These are phyloP conservation scores for Penicillium olsonii DNA, from an alignment of 2,329 filamentous ascomycete species.

Conservation along the genomic window DNA sequence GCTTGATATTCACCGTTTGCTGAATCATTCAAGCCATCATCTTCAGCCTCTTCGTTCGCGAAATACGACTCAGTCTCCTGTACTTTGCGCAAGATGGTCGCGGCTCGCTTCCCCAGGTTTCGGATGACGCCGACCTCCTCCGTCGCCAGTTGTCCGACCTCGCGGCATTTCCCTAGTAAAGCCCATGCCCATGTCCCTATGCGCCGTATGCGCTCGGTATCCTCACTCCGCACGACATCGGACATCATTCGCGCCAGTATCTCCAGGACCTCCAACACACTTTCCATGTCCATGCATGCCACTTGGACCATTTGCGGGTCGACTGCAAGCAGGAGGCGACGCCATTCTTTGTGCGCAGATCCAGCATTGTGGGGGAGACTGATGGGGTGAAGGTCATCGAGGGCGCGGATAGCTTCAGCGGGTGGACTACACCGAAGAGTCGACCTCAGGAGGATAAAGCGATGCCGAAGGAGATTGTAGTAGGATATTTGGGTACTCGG, in stretches of 20 bases:
- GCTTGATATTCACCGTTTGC: not conserved
- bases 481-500: slow-evolving; percentile 65
- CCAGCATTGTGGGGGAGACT: slow-evolving; percentile 57
- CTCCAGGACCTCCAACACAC: slow-evolving; percentile 66
- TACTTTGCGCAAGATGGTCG: slow-evolving; percentile 48
- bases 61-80: slow-evolving; percentile 37
- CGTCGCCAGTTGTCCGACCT: slow-evolving; percentile 72
- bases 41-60: not conserved
- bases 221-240: slow-evolving; percentile 63
- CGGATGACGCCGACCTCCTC: slow-evolving; percentile 74
- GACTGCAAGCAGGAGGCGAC: slow-evolving; percentile 38
- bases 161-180: slow-evolving; percentile 72
- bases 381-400: slow-evolving; percentile 56
- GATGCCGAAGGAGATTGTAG: slow-evolving; percentile 64
- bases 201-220: slow-evolving; percentile 61
- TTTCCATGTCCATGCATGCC: slow-evolving; percentile 59
- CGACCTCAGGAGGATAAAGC: slow-evolving; percentile 66
- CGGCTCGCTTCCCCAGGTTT: slow-evolving; percentile 76
- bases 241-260: slow-evolving; percentile 60
- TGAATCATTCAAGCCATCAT: not conserved
- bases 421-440: slow-evolving; percentile 61
- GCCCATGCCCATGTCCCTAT: slow-evolving; percentile 86
- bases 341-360: slow-evolving; percentile 59
- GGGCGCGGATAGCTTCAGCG: slow-evolving; percentile 51
- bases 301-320: slow-evolving; percentile 54